Conservation (phyloP, 805 yeast species). For the Blastobotrys americana region DNA sequence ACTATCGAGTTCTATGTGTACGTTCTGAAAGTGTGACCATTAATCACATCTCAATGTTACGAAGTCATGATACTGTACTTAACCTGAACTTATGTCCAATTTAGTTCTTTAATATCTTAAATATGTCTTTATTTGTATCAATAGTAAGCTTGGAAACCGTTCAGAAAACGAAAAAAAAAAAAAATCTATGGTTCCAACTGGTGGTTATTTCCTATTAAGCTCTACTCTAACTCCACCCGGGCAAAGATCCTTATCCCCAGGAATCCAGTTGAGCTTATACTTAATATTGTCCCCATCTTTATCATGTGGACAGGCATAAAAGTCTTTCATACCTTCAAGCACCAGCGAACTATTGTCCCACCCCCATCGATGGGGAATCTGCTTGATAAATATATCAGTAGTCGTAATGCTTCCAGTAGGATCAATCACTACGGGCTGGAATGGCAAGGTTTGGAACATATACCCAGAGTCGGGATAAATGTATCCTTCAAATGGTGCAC, state of each 20-base stretch:
- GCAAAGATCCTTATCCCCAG: constrained; percentile 3
- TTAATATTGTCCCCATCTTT: background rate
- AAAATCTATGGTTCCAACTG: no score
- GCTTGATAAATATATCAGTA: background rate
- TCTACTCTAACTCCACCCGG: constrained; percentile 1
- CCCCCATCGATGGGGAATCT: constrained; percentile 1
- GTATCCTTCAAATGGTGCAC: background rate
- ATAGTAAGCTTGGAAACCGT: no score
- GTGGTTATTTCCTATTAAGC: background rate
- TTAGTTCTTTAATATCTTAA: no score
- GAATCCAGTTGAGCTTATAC: constrained; percentile 2
- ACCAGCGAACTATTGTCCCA: background rate
- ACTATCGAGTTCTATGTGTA: no score
- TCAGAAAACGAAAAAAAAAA: no score
- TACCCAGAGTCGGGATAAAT: constrained; percentile 1
- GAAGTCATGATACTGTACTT: no score
- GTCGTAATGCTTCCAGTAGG: background rate
- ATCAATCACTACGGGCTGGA: background rate
- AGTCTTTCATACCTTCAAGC: background rate
- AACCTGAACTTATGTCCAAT: no score
- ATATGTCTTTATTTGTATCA: no score
- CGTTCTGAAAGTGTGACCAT: no score
- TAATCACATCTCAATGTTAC: no score
- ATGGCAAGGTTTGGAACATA: background rate
- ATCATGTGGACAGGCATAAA: constrained; percentile 1